Evolutionary conservation across 257 asterid genomes (phyloP).

Genomic region (Verbena officinalis): DNA sequence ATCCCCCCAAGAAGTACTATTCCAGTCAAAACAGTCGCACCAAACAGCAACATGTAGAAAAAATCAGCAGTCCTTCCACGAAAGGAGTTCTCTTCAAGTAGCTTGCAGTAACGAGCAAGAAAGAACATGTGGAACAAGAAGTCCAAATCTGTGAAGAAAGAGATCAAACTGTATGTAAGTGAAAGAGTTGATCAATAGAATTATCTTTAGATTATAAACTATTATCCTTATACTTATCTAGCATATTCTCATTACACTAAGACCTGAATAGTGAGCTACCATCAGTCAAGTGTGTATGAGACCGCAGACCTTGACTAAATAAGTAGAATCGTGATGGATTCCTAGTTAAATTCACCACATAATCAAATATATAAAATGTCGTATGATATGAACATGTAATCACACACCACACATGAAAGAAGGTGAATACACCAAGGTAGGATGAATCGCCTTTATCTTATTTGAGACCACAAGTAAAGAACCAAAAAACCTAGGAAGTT

Average conservation of each 20-base stretch:
- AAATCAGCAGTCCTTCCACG: constrained; percentile 98
- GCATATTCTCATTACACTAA: constrained; percentile 10
- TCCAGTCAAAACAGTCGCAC: constrained; percentile 90
- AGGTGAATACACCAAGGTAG: neutral
- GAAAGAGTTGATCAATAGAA: neutral
- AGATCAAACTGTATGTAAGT: constrained; percentile 21
- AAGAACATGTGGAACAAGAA: constrained; percentile 99
- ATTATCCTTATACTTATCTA: neutral
- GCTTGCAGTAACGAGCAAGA: constrained; percentile 99
- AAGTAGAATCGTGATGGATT: neutral
- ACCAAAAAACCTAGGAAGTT: neutral
- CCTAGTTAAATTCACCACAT: no score
- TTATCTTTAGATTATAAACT: constrained; percentile 2
- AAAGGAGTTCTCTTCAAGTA: constrained; percentile 94
- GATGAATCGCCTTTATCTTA: neutral
- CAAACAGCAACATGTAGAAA: constrained; percentile 94
- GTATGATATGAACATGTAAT: no score
- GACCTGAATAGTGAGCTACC: neutral
- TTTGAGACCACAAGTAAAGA: constrained; percentile 13
- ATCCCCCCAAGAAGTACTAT: constrained; percentile 93
- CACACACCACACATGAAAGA: neutral
- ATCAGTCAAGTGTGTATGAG: neutral
- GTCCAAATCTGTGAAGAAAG: constrained; percentile 79
- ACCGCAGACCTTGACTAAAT: no score
- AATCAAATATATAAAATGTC: no score